phyloP scores from a whole-genome alignment of 78 protist species.

The Dictyostelium capitatum region DNA sequence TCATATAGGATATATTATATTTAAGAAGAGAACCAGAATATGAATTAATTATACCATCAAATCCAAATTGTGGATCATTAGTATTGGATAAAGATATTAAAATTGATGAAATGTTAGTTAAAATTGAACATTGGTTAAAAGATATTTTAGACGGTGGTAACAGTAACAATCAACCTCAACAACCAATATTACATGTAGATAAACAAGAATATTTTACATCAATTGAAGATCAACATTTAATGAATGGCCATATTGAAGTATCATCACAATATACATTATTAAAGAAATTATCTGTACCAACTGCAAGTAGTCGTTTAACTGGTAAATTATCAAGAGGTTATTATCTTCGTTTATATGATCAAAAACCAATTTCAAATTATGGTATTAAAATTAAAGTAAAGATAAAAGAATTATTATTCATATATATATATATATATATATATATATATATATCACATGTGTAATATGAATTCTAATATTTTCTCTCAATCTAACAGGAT shows the following conservation, averaged over 20 bases:
- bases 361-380: conserved; percentile 65
- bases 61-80: conserved; percentile 35
- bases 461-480: background rate
- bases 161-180: background rate
- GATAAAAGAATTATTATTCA: background rate
- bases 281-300: conserved; percentile 62
- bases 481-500: conserved; percentile 14
- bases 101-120: conserved; percentile 33
- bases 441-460: background rate
- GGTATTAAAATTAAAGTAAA: conserved; percentile 80
- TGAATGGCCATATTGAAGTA: conserved; percentile 38
- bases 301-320: background rate
- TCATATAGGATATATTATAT: conserved; percentile 69
- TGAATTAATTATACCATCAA: conserved; percentile 41
- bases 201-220: conserved; percentile 50
- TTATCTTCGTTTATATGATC: conserved; percentile 62
- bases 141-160: conserved; percentile 6
- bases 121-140: conserved; percentile 49
- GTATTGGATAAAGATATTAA: conserved; percentile 69
- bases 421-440: too few relatives aligned
- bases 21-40: conserved; percentile 76
- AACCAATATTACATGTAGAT: conserved; percentile 4
- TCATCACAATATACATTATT: conserved; percentile 25
- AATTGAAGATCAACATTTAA: conserved; percentile 45
- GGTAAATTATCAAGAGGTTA: conserved; percentile 61